Base-by-base conservation (phyloP, 139 green algal species). In the Pedinophyceae sp. region DNA sequence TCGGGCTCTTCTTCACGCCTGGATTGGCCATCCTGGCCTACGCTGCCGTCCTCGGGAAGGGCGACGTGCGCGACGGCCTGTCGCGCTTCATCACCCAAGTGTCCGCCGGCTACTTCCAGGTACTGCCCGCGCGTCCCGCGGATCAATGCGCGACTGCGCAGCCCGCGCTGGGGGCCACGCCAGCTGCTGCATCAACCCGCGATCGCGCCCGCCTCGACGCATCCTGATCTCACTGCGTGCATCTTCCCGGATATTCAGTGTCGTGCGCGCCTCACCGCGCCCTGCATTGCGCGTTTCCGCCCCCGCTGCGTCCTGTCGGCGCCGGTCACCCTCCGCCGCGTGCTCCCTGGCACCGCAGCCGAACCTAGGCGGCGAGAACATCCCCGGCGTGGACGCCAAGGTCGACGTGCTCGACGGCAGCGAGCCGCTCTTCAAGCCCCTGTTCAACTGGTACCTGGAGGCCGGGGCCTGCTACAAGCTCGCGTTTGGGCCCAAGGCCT, bases 401-500 rank as follows among this genome's bases (percentile, higher is more conserved):
- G 72, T 94, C 3, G 85, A 73, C 23, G 88, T 94, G 61, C 70
- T 96, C 39, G 82, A 82, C 15, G 87, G 83, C 1, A 85, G 89
- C 50, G 73, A 92, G 60, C 86, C 88, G 0, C 73, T 94, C 26
- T 94, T 96, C 77, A 88, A 88, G 60, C 80, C 84, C 4, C 69
- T 96, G 27, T 93, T 90, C 63, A 73, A 89, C 30, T 94, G 83
- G 85, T 91, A 60, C 50, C 45, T 93, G 2, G 74, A 93, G 15
- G 74, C 52, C 27, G 90, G 90, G 27, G 82, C 81, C 22, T 85
- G 97, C 27, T 98, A 84, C 74, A 94, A 95, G 71, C 80, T 98
- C 28, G 86, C 77, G 27, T 98, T 98, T 73, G 90, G 90, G 2
- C 90, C 90, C 51, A 97, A 98, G 76, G 82, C 82, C 4, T 98